These are phyloP conservation scores for Malassezia equina DNA, from an alignment of 1,284 basidiomycete species.

Conservation along the genomic window DNA sequence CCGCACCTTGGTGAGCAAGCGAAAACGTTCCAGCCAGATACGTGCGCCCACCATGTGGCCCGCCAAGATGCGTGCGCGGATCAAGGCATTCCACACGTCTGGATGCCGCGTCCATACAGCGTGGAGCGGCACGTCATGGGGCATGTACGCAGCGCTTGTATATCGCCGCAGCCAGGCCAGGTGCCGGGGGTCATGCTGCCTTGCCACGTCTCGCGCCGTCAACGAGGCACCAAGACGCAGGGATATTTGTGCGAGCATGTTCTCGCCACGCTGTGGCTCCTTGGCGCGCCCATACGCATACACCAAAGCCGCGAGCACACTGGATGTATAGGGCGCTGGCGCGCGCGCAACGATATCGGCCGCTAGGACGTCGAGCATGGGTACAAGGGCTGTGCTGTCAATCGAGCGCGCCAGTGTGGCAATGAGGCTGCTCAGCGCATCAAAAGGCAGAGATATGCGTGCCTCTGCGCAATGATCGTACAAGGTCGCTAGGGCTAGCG, in stretches of 20 bases:
- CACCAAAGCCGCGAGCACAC: slow-evolving; percentile 4
- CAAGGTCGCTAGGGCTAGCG: slow-evolving; percentile 7
- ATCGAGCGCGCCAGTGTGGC: slow-evolving; percentile 1
- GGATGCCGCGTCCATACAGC: not conserved
- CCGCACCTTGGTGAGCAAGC: slow-evolving; percentile 1
- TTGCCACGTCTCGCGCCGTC: not conserved
- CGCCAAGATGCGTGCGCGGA: slow-evolving; percentile 2
- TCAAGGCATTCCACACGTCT: slow-evolving; percentile 10
- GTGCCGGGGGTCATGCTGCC: not conserved
- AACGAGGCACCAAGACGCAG: not conserved
- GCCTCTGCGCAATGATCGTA: slow-evolving; percentile 5
- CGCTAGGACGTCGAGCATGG: not conserved
- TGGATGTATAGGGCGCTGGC: not conserved
- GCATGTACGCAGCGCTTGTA: not conserved
- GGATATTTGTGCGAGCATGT: not conserved
- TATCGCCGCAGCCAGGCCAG: not conserved
- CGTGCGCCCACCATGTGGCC: slow-evolving; percentile 4
- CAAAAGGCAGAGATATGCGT: not conserved
- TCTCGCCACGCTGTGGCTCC: slow-evolving; percentile 5
- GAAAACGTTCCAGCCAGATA: slow-evolving; percentile 16
- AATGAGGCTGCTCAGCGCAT: not conserved
- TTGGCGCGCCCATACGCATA: slow-evolving; percentile 8
- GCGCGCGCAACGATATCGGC: slow-evolving; percentile 1
- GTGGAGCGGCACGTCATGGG: slow-evolving; percentile 2
- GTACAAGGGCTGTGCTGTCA: not conserved